Evolutionary conservation across 2,329 filamentous ascomycete genomes (phyloP).

Genomic region (Nemania abortiva): DNA sequence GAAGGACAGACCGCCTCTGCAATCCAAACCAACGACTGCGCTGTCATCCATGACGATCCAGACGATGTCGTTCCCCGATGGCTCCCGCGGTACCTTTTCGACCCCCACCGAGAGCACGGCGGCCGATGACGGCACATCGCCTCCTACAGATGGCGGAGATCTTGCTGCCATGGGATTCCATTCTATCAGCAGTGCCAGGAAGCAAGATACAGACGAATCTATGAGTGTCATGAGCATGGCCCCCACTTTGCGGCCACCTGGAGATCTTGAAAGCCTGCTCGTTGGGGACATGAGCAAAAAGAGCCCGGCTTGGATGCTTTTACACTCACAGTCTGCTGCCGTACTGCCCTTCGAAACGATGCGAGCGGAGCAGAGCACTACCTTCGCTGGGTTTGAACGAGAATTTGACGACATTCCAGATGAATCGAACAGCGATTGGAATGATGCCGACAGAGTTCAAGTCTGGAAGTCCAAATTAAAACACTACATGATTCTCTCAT

Average conservation of each 20-base stretch:
- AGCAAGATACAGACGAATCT: conserved; percentile 69
- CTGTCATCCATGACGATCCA: conserved; percentile 85
- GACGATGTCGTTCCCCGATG: conserved; percentile 79
- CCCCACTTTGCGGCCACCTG: conserved; percentile 70
- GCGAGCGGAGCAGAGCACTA: conserved; percentile 57
- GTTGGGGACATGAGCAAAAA: conserved; percentile 75
- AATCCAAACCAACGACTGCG: conserved; percentile 83
- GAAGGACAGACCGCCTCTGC: conserved; percentile 55
- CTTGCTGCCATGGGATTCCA: conserved; percentile 43
- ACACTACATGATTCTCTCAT: conserved; percentile 96
- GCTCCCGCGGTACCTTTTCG: conserved; percentile 72
- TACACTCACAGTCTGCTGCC: conserved; percentile 71
- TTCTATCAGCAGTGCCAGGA: conserved; percentile 42
- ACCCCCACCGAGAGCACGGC: conserved; percentile 54
- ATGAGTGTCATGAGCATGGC: conserved; percentile 76
- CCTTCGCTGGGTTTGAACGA: conserved; percentile 74
- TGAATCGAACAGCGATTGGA: conserved; percentile 56
- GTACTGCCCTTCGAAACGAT: conserved; percentile 71
- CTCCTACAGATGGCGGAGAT: conserved; percentile 46
- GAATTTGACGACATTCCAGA: conserved; percentile 84
- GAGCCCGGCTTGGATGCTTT: conserved; percentile 75
- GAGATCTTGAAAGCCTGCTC: conserved; percentile 85
- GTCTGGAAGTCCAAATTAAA: conserved; percentile 94
- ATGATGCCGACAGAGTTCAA: conserved; percentile 70
- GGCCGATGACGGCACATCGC: conserved; percentile 49